Base-by-base conservation (phyloP, 1,284 basidiomycete species). In the Boletellus sp. region DNA sequence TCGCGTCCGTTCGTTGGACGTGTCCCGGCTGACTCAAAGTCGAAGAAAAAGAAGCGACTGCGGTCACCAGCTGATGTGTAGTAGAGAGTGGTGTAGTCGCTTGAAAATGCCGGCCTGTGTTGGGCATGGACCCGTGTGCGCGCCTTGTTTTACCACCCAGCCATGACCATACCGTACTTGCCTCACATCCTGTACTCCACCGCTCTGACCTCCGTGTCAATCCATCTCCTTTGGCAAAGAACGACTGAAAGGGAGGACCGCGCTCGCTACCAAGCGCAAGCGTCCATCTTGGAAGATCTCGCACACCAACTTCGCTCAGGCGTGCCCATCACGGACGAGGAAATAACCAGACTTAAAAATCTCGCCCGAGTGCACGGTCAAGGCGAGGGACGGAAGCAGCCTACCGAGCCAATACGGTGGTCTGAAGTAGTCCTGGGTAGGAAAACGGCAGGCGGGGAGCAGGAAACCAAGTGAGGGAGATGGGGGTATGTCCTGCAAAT, bases 201-300 rank as follows among this genome's bases (percentile, higher is more conserved):
- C 37, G 79, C 80, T 20, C 68, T 84, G 48, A 80, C 75, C 38
- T 82, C 83, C 16, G 60, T 84, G 44, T 77, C 80, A 34, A 77
- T 83, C 47, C 82, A 85, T 63, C 68, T 82, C 27, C 70, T 83
- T 34, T 71, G 68, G 57, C 72, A 76, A 45, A 71, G 76, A 48
- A 74, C 71, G 37, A 57, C 58, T 2, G 70, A 71, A 37, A 73
- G 71, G 43, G 74, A 77, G 36, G 75, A 80, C 52, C 73, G 71
- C 41, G 68, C 73, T 16, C 73, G 73, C 32, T 60, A 73, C 36
- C 60, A 71, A 45, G 79, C 81, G 11, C 79, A 76, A 50, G 69
- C 77, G 41, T 76, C 79, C n/a, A 75, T 86, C 50, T 69, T 86
- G 43, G 73, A 79, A 45, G 74, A 77, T 41, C 71, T 83, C 44